Percentiles rank a stretch among this genome's conserved stretches.
Conservation (phyloP, 1,284 basidiomycete species). For the Sanghuangporus weigelae region DNA sequence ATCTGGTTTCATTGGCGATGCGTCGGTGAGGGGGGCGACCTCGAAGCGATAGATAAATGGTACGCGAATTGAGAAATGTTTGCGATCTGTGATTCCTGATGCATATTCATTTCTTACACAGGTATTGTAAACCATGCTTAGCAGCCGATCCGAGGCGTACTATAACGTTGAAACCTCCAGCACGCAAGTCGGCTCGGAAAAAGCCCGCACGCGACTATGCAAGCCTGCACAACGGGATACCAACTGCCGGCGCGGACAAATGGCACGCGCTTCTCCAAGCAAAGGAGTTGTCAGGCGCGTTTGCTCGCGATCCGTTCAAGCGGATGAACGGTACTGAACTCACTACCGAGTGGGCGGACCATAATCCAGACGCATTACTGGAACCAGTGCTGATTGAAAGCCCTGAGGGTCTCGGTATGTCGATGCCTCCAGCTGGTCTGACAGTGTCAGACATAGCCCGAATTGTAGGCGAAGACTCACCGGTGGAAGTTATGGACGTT, state of each 20-base stretch:
- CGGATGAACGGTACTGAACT: conserved; percentile 64
- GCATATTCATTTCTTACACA: conserved; percentile 24
- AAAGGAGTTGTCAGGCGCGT: conserved; percentile 35
- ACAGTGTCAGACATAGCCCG: conserved; percentile 78
- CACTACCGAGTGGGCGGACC: conserved; percentile 65
- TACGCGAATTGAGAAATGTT: conserved; percentile 22
- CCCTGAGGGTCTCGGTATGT: conserved; percentile 80
- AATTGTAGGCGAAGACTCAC: conserved; percentile 69
- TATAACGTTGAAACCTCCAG: conserved; percentile 69
- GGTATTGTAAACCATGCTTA: conserved; percentile 68
- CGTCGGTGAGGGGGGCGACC: conserved; percentile 58
- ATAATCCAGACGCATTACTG: conserved; percentile 60
- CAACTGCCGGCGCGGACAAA: conserved; percentile 58
- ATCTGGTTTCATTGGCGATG: conserved; percentile 81
- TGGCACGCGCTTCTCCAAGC: conserved; percentile 66
- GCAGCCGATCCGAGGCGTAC: conserved; percentile 50
- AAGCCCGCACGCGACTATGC: conserved; percentile 70
- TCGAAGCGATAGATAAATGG: conserved; percentile 59
- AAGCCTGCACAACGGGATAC: conserved; percentile 45
- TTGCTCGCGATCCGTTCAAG: conserved; percentile 57
- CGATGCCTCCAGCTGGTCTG: conserved; percentile 68
- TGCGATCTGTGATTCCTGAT: neutral
- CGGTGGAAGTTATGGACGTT: conserved; percentile 89
- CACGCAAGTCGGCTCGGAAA: conserved; percentile 74
- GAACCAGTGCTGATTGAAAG: conserved; percentile 73